Evolutionary conservation across 176 grass and related monocot genomes (phyloP).

Genomic region (Aegilops speltoides): DNA sequence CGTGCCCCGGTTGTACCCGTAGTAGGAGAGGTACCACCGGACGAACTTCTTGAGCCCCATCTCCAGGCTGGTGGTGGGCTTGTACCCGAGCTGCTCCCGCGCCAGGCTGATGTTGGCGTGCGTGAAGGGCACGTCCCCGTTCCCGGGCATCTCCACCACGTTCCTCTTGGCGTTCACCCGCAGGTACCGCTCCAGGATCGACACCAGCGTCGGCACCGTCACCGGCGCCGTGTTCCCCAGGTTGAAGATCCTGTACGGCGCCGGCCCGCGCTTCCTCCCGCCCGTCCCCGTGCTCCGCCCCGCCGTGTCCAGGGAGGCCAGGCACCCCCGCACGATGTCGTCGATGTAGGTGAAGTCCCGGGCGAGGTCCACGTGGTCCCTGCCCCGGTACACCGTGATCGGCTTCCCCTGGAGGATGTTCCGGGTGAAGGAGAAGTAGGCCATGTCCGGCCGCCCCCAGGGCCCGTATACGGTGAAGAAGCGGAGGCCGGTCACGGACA

Average conservation of each 20-base stretch:
- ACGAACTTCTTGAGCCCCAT: constrained; percentile 74
- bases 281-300: constrained; percentile 56
- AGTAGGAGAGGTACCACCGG: constrained; percentile 76
- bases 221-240: constrained; percentile 77
- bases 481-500: constrained; percentile 71
- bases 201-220: constrained; percentile 51
- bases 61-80: constrained; percentile 53
- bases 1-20: constrained; percentile 49
- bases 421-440: constrained; percentile 68
- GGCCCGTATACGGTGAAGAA: constrained; percentile 90
- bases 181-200: constrained; percentile 59
- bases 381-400: constrained; percentile 64
- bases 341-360: constrained; percentile 82
- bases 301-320: constrained; percentile 54
- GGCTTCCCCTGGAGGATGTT: constrained; percentile 77
- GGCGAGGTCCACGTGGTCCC: constrained; percentile 56
- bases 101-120: constrained; percentile 73
- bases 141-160: constrained; percentile 73
- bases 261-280: constrained; percentile 41
- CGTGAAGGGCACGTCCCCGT: constrained; percentile 72
- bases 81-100: constrained; percentile 52
- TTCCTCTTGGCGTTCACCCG: constrained; percentile 50
- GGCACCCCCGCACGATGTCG: constrained; percentile 63
- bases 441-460: constrained; percentile 74
- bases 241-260: constrained; percentile 73